Percentiles rank a stretch among this genome's conserved stretches.
Evolutionary conservation across 805 yeast species (phyloP).

Genomic region (Sugiyamaella americana): DNA sequence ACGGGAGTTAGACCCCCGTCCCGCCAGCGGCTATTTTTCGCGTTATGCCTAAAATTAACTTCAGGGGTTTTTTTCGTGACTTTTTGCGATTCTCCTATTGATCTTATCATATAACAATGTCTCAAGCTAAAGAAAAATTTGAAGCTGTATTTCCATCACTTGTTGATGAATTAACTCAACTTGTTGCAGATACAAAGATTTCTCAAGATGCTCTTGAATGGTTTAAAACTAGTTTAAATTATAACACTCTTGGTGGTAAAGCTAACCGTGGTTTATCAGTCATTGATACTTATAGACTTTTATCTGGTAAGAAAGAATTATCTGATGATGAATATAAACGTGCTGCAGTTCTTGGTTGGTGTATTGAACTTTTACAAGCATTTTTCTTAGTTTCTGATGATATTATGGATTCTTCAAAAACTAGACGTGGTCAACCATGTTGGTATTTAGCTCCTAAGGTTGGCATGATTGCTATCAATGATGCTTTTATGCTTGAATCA

Average conservation of each 20-base stretch:
- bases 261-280: conserved; percentile 94
- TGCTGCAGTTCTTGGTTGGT: conserved; percentile 91
- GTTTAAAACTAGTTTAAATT: conserved; percentile 62
- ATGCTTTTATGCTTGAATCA: conserved; percentile 93
- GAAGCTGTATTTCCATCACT: conserved; percentile 63
- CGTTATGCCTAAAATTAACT: no score
- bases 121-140: conserved; percentile 24
- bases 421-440: conserved; percentile 98
- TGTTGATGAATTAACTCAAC: conserved; percentile 65
- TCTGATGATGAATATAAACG: conserved; percentile 65
- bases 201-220: conserved; percentile 81
- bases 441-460: conserved; percentile 83
- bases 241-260: conserved; percentile 96
- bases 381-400: conserved; percentile 97
- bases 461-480: conserved; percentile 92
- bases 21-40: no score
- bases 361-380: conserved; percentile 89
- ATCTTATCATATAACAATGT: conserved; percentile 4
- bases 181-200: conserved; percentile 65
- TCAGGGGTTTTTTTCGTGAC: no score
- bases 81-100: no score
- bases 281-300: conserved; percentile 80
- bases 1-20: no score
- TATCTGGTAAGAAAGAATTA: conserved; percentile 63
- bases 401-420: conserved; percentile 94